Evolutionary conservation across 2,329 filamentous ascomycete species (phyloP).

Genomic region (Thermothelomyces thermophilus): DNA sequence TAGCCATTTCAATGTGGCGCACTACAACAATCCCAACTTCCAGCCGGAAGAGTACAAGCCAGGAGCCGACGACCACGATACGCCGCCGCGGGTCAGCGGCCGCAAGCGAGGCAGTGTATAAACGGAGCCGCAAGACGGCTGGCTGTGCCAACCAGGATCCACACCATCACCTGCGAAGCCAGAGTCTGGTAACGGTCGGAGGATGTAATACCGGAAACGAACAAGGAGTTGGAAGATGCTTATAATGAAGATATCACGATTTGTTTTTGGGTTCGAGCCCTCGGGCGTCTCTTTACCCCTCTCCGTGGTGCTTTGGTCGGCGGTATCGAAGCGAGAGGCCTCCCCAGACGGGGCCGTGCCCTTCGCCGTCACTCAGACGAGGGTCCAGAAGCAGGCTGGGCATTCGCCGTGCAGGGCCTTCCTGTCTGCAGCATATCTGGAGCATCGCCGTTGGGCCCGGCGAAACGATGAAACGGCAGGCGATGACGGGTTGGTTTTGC

Average conservation of each 20-base stretch:
- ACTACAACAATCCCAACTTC: constrained; percentile 59
- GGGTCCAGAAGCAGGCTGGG: constrained; percentile 14
- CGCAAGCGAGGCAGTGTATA: constrained; percentile 24
- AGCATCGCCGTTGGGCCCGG: not conserved
- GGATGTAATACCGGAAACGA: constrained; percentile 7
- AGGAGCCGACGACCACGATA: constrained; percentile 32
- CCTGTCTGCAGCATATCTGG: not conserved
- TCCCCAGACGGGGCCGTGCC: not conserved
- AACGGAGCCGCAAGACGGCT: constrained; percentile 12
- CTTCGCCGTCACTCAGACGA: not conserved
- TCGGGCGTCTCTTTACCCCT: not conserved
- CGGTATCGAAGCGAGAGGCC: not conserved
- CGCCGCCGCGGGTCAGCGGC: constrained; percentile 14
- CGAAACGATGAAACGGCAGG: not conserved
- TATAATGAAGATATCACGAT: not conserved
- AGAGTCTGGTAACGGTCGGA: not conserved
- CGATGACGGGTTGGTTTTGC: not conserved
- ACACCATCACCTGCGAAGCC: not conserved
- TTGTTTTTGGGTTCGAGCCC: not conserved
- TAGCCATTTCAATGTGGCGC: constrained; percentile 59
- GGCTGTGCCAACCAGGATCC: constrained; percentile 16
- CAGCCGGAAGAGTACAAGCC: constrained; percentile 48
- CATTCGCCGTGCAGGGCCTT: not conserved
- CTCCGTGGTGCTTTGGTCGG: not conserved
- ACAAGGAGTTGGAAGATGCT: not conserved